phyloP scores from a whole-genome alignment of 1,284 basidiomycete species.

The Ganoderma resinaceum region DNA sequence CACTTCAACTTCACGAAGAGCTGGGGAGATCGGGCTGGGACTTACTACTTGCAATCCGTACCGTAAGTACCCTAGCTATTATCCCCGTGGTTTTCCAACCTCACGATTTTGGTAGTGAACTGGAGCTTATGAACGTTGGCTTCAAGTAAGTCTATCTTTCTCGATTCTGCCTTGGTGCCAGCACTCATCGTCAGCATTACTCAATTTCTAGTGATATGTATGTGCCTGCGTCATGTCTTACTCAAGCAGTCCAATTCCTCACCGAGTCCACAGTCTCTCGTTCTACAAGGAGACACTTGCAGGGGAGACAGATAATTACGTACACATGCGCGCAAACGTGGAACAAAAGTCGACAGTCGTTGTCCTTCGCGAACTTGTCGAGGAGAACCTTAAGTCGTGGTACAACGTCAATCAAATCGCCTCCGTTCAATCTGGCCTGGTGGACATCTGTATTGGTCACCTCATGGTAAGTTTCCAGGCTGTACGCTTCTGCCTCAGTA shows the following conservation, averaged over 20 bases:
- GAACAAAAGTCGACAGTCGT: slow-evolving; percentile 7
- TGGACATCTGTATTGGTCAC: slow-evolving; percentile 1
- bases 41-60: slow-evolving; percentile 23
- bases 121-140: slow-evolving; percentile 23
- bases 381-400: slow-evolving; percentile 20
- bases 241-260: too few species aligned
- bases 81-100: too few species aligned
- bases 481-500: slow-evolving; percentile 3
- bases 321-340: slow-evolving; percentile 16
- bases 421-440: neutral
- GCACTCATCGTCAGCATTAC: neutral
- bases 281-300: slow-evolving; percentile 29
- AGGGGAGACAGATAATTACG: slow-evolving; percentile 26
- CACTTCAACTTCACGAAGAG: slow-evolving; percentile 23
- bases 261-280: slow-evolving; percentile 14
- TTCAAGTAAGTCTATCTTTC: slow-evolving; percentile 15
- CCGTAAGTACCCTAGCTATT: slow-evolving; percentile 16
- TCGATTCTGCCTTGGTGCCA: neutral
- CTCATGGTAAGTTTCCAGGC: slow-evolving; percentile 16
- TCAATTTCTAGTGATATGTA: slow-evolving; percentile 23
- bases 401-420: slow-evolving; percentile 6
- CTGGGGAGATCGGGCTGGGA: slow-evolving; percentile 17
- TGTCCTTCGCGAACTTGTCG: slow-evolving; percentile 16
- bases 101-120: slow-evolving; percentile 11
- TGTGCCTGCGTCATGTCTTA: neutral